A percentile compares a stretch with the other conserved stretches of the same genome.
Evolutionary conservation across 805 yeast genomes (phyloP).

Genomic region (Naumovozyma baii): DNA sequence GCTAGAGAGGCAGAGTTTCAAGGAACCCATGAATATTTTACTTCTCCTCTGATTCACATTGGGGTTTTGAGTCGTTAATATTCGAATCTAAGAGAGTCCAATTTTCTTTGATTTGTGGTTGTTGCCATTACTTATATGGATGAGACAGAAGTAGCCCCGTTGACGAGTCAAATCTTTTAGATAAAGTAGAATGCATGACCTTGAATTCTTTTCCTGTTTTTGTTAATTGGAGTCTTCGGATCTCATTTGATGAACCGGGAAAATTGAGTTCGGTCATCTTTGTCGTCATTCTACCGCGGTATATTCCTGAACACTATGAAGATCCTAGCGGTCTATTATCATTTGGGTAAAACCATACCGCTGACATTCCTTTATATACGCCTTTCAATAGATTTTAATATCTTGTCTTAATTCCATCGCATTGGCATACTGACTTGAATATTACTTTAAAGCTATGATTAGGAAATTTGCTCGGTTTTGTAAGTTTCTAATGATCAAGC

Average conservation of each 20-base stretch:
- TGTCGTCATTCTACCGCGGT: constrained; percentile 66
- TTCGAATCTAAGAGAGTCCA: too few species aligned
- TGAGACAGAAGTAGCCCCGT: constrained; percentile 89
- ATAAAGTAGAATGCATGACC: constrained; percentile 44
- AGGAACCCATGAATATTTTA: constrained; percentile 17
- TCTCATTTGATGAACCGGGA: constrained; percentile 16
- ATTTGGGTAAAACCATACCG: constrained; percentile 99
- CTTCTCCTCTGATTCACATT: constrained; percentile 30
- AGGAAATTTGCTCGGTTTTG: too few species aligned
- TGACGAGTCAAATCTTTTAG: constrained; percentile 72
- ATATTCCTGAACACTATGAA: constrained; percentile 99
- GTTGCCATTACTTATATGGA: constrained; percentile 40
- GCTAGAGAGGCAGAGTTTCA: constrained; percentile 54
- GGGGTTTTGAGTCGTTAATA: constrained; percentile 26
- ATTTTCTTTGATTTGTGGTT: constrained; percentile 32
- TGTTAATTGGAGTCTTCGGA: background rate
- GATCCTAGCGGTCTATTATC: constrained; percentile 82
- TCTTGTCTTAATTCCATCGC: too few species aligned
- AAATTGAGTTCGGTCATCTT: constrained; percentile 56
- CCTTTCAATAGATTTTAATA: too few species aligned
- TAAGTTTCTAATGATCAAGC: too few species aligned
- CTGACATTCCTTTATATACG: constrained; percentile 48
- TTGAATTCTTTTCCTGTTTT: constrained; percentile 29
- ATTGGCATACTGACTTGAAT: too few species aligned
- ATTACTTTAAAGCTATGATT: too few species aligned